Conservation (phyloP, 2,329 filamentous ascomycete species). For the Fusarium solani-melongenae region DNA sequence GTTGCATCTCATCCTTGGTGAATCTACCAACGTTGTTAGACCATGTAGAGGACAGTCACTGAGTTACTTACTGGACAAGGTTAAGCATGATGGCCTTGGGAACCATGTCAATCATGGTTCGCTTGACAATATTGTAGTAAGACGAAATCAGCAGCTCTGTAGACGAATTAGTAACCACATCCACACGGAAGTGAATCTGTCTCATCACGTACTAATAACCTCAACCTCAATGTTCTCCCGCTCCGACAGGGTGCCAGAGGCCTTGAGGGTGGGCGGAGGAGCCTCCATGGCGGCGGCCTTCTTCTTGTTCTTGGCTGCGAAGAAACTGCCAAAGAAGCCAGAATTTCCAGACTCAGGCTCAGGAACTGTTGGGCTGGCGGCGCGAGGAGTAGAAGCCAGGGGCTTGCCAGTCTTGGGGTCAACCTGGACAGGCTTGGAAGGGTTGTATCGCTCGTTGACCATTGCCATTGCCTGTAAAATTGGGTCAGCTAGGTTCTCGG, state of each 20-base stretch:
- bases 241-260: slow-evolving; percentile 91
- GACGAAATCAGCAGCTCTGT: slow-evolving; percentile 92
- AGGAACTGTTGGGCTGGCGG: slow-evolving; percentile 77
- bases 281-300: slow-evolving; percentile 99
- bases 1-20: slow-evolving; percentile 98
- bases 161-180: slow-evolving; percentile 19
- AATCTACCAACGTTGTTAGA: slow-evolving; percentile 64
- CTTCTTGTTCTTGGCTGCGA: slow-evolving; percentile 99
- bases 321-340: slow-evolving; percentile 98
- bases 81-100: slow-evolving; percentile 99
- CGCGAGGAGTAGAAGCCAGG: slow-evolving; percentile 75
- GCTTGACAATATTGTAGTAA: slow-evolving; percentile 97
- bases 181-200: neutral
- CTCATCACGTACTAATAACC: slow-evolving; percentile 83
- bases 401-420: slow-evolving; percentile 99
- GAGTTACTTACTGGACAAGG: slow-evolving; percentile 84
- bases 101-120: slow-evolving; percentile 99
- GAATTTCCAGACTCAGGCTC: slow-evolving; percentile 66
- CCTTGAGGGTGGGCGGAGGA: slow-evolving; percentile 91
- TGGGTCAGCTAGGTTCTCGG: slow-evolving; percentile 8
- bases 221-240: slow-evolving; percentile 96
- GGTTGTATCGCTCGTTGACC: slow-evolving; percentile 90
- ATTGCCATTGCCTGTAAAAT: slow-evolving; percentile 89
- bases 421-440: slow-evolving; percentile 88
- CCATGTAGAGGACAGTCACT: neutral